Evolutionary conservation across 1,284 basidiomycete genomes (phyloP), one percentile per base, ranked within the genome.

Genomic region (Austroboletus rostrupii): DNA sequence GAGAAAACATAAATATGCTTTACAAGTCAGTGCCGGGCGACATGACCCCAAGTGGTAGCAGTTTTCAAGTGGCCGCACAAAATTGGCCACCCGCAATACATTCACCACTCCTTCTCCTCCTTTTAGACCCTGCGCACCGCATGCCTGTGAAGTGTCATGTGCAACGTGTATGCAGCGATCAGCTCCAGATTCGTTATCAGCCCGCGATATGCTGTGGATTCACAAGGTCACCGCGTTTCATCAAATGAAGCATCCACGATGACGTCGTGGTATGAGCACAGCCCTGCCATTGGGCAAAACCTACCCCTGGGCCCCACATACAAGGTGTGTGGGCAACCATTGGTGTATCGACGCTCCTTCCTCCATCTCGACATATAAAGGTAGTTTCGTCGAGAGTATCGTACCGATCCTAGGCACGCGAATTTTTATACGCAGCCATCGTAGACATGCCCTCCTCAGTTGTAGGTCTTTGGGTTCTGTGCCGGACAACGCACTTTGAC

Each of bases 141-240:
- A 5, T 26, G 6, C 8, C 40, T n/a, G 33, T 35, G 16, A 41
- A 47, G 36, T 8, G 11, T 11, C 32, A 17, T 14, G 17, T 37
- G n/a, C 52, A 52, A 44, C 50, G 53, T 57, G 59, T 29, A 48
- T 44, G 16, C 9, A 43, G 47, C 32, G 38, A 31, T 47, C 26
- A 14, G 28, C 20, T 21, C 42, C 14, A 28, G 26, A 51, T 51
- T 52, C 53, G 13, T 60, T 57, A 13, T 47, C 13, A 28, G 37
- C 47, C 45, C 39, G 17, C 19, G 16, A 47, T 41, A 43, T 45
- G 43, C 21, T 36, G 48, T 45, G 42, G 39, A 42, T 48, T 47
- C 50, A 57, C 54, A 33, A 55, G 57, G 31, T 56, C 32, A 32
- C 61, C 55, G 60, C 33, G 41, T 51, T 49, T 21, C n/a, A 55